These are phyloP conservation scores for Pyronema domesticum DNA, from an alignment of 495 filamentous ascomycete species.

Conservation along the genomic window DNA sequence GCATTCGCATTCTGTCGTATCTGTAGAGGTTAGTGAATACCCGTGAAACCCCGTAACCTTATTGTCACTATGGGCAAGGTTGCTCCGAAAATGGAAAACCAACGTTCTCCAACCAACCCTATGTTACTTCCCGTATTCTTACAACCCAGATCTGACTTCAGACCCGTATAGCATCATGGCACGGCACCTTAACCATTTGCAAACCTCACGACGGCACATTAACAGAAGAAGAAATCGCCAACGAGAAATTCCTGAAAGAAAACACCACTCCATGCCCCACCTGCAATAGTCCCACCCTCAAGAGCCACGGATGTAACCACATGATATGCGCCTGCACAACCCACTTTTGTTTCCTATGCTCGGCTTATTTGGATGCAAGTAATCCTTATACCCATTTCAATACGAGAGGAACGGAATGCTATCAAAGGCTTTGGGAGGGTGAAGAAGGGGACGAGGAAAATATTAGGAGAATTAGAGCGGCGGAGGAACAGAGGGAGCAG, in stretches of 20 bases:
- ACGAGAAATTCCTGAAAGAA: constrained; percentile 56
- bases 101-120: background rate
- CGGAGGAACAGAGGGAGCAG: background rate
- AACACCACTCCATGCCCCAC: constrained; percentile 85
- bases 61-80: too few relatives aligned
- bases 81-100: background rate
- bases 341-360: constrained; percentile 94
- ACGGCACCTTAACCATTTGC: constrained; percentile 56
- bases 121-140: background rate
- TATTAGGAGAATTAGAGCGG: constrained; percentile 14
- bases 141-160: constrained; percentile 27
- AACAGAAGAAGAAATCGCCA: constrained; percentile 66
- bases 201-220: constrained; percentile 46
- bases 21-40: constrained; percentile 29
- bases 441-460: constrained; percentile 63
- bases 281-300: constrained; percentile 68
- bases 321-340: constrained; percentile 85
- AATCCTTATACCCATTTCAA: constrained; percentile 91
- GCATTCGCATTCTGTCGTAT: constrained; percentile 75
- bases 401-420: constrained; percentile 45
- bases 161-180: constrained; percentile 43
- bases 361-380: constrained; percentile 55
- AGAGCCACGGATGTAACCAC: constrained; percentile 90
- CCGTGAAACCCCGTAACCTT: too few relatives aligned
- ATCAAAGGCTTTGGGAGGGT: constrained; percentile 68